These are phyloP conservation scores for Agrocybe pediades DNA, from an alignment of 768 basidiomycete species.

Conservation along the genomic window DNA sequence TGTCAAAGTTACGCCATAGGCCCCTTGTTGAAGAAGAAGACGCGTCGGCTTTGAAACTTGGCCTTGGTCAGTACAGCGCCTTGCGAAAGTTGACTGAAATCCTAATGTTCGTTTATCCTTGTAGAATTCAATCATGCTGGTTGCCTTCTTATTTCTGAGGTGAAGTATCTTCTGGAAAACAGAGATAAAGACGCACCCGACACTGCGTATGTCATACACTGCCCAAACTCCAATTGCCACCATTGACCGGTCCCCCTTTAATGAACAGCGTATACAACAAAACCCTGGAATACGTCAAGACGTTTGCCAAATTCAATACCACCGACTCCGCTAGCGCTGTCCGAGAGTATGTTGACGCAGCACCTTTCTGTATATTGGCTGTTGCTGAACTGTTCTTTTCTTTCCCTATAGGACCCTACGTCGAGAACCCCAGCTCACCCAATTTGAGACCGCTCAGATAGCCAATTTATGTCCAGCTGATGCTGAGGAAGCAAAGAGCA, in stretches of 20 bases:
- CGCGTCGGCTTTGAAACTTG: slow-evolving; percentile 82
- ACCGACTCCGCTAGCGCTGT: slow-evolving; percentile 84
- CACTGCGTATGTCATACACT: slow-evolving; percentile 62
- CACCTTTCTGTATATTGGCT: background rate
- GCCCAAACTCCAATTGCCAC: background rate
- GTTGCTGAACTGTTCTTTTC: background rate
- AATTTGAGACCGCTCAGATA: slow-evolving; percentile 92
- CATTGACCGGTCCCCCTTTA: background rate
- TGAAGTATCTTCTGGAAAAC: slow-evolving; percentile 87
- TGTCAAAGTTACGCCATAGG: slow-evolving; percentile 69
- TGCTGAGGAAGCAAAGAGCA: slow-evolving; percentile 89
- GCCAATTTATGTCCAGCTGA: slow-evolving; percentile 88
- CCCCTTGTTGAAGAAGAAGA: slow-evolving; percentile 79
- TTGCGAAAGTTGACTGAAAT: background rate
- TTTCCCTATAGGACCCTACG: slow-evolving; percentile 62
- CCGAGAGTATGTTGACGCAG: slow-evolving; percentile 66
- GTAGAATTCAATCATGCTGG: slow-evolving; percentile 91
- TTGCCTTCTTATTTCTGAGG: slow-evolving; percentile 89
- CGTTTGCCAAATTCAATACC: slow-evolving; percentile 88
- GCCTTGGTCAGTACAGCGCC: slow-evolving; percentile 49
- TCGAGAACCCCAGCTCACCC: slow-evolving; percentile 77
- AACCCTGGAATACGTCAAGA: slow-evolving; percentile 89
- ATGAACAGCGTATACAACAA: slow-evolving; percentile 83
- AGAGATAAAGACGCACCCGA: slow-evolving; percentile 87
- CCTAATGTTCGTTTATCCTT: background rate